Conservation (phyloP, 192 early-diverging fungal genomes). For the Lobosporangium transversale region DNA sequence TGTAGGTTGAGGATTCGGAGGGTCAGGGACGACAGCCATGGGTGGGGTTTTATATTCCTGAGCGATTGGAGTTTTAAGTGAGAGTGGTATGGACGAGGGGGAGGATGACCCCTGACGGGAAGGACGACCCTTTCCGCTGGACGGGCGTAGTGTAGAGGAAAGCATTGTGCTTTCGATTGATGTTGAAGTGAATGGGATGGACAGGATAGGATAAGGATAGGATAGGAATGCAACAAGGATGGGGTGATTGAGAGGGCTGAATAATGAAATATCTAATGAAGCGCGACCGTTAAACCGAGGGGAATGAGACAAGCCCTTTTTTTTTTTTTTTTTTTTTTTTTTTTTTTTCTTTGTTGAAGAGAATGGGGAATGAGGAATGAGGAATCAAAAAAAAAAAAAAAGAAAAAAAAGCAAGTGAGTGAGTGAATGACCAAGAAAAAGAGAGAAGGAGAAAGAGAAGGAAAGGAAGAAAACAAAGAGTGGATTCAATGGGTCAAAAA, state of each 20-base stretch:
- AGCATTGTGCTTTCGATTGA: too few species aligned
- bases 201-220: neutral
- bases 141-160: too few species aligned
- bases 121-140: too few species aligned
- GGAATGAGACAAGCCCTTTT: too few species aligned
- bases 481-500: neutral
- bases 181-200: neutral
- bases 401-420: neutral
- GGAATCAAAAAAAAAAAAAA: neutral
- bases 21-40: neutral
- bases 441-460: neutral
- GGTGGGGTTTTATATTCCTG: neutral
- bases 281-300: too few species aligned
- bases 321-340: too few species aligned
- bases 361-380: neutral
- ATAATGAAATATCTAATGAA: too few species aligned
- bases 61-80: too few species aligned
- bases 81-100: too few species aligned
- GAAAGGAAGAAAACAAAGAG: neutral
- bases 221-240: too few species aligned
- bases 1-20: neutral
- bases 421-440: neutral
- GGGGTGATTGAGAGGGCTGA: too few species aligned
- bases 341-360: neutral
- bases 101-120: too few species aligned